These are phyloP conservation scores for Penicillium samsonianum DNA, from an alignment of 495 filamentous ascomycete species.

Conservation along the genomic window DNA sequence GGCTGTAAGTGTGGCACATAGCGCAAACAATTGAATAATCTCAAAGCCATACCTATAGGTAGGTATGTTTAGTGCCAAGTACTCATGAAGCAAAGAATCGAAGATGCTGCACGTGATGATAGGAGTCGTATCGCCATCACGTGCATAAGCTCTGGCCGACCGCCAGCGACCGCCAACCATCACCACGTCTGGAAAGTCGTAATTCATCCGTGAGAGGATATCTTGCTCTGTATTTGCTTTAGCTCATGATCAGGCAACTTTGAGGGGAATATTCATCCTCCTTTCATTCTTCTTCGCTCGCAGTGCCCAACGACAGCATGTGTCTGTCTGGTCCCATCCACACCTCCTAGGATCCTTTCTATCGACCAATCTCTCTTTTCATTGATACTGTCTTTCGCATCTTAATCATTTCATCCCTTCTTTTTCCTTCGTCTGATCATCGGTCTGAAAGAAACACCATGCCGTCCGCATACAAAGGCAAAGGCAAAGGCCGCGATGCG, in stretches of 20 bases:
- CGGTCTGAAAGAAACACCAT: conserved; percentile 28
- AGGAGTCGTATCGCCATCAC: conserved; percentile 3
- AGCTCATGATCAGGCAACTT: not conserved
- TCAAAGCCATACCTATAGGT: not conserved
- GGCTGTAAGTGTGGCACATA: not conserved
- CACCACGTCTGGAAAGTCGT: not conserved
- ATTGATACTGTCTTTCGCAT: conserved; percentile 2
- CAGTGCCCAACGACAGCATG: conserved; percentile 14
- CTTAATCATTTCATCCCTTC: conserved; percentile 1
- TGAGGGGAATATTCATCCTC: not conserved
- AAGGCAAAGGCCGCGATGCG: conserved; percentile 68
- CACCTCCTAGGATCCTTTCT: conserved; percentile 5
- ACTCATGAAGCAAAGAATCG: not conserved
- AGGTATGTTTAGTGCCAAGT: not conserved
- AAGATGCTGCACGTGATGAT: conserved; percentile 10
- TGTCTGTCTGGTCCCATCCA: conserved; percentile 5
- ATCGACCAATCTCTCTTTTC: conserved; percentile 4
- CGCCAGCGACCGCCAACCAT: conserved; percentile 7
- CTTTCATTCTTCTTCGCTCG: not conserved
- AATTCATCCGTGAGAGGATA: conserved; percentile 1
- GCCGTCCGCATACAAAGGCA: conserved; percentile 64
- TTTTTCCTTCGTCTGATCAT: not conserved
- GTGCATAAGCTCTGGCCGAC: conserved; percentile 1
- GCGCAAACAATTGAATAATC: not conserved
- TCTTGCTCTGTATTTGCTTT: conserved; percentile 1